Evolutionary conservation across 164 flowering plant species (phyloP).

Genomic region (Vitis rotundifolia): DNA sequence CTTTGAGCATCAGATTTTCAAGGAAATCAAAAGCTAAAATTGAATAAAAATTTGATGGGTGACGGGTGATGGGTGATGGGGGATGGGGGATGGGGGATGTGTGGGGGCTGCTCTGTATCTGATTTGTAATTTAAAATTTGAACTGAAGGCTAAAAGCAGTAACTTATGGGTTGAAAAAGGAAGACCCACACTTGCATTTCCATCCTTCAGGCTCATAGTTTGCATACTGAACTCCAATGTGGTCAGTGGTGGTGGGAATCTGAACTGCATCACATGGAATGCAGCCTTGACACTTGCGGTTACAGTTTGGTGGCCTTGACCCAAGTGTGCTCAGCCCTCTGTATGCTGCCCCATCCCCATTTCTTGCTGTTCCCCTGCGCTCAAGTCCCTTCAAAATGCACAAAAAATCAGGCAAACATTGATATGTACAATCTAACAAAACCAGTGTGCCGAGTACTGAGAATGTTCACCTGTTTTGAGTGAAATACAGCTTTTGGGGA

Average conservation of each 20-base stretch:
- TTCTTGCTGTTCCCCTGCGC: slow-evolving; percentile 8
- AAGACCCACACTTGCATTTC: slow-evolving; percentile 67
- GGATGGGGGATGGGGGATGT: no score
- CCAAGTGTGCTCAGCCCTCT: slow-evolving; percentile 43
- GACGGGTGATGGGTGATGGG: no score
- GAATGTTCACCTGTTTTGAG: slow-evolving; percentile 28
- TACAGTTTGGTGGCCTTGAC: slow-evolving; percentile 66
- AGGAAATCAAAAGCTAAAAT: no score
- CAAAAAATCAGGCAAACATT: neutral
- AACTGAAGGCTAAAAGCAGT: no score
- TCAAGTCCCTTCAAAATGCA: slow-evolving; percentile 10
- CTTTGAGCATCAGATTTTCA: no score
- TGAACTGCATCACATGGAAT: slow-evolving; percentile 59
- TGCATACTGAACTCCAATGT: slow-evolving; percentile 35
- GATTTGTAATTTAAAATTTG: no score
- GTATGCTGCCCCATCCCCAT: slow-evolving; percentile 12
- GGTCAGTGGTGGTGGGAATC: slow-evolving; percentile 37
- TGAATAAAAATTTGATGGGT: no score
- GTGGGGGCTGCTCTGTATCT: no score
- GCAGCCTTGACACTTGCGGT: slow-evolving; percentile 54
- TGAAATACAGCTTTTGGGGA: slow-evolving; percentile 10
- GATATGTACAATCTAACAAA: neutral
- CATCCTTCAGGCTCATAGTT: slow-evolving; percentile 73
- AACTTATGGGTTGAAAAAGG: slow-evolving; percentile 49
- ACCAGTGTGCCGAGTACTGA: no score